These are phyloP conservation scores for Pestalotiopsis sp. DNA, from an alignment of 2,329 filamentous ascomycete genomes.

Conservation along the genomic window DNA sequence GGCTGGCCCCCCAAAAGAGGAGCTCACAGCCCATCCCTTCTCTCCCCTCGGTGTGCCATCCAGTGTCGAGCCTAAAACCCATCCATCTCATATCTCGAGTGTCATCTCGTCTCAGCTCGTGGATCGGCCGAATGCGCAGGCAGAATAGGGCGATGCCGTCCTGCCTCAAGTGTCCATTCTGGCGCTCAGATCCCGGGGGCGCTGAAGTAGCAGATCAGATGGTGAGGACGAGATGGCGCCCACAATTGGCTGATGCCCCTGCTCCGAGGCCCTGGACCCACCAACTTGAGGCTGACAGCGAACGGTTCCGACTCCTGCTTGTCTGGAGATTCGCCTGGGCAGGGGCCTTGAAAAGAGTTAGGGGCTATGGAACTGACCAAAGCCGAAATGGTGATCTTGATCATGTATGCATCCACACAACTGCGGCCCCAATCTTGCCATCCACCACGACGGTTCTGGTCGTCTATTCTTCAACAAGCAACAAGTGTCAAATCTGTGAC, in stretches of 20 bases:
- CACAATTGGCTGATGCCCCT: not conserved
- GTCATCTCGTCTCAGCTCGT: constrained; percentile 7
- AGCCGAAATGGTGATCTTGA: not conserved
- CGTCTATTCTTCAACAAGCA: no score
- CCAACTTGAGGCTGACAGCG: constrained; percentile 9
- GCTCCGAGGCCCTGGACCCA: constrained; percentile 1
- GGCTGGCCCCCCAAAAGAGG: not conserved
- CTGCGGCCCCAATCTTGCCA: not conserved
- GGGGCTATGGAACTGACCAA: not conserved
- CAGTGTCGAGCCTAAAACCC: not conserved
- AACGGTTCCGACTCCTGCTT: constrained; percentile 5
- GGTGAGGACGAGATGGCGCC: not conserved
- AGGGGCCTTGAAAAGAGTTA: not conserved
- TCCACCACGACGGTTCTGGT: no score
- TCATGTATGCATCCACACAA: not conserved
- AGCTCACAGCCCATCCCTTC: not conserved
- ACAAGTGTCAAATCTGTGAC: no score
- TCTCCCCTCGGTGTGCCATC: not conserved
- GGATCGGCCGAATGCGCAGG: not conserved
- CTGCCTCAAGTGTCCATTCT: not conserved
- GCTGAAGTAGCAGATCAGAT: constrained; percentile 5
- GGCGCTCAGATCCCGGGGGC: not conserved
- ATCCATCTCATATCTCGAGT: constrained; percentile 1
- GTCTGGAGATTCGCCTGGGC: constrained; percentile 4
- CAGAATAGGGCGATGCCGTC: not conserved